These are phyloP conservation scores for Boletus vinaceobasis DNA, from an alignment of 768 basidiomycete genomes.

Conservation along the genomic window DNA sequence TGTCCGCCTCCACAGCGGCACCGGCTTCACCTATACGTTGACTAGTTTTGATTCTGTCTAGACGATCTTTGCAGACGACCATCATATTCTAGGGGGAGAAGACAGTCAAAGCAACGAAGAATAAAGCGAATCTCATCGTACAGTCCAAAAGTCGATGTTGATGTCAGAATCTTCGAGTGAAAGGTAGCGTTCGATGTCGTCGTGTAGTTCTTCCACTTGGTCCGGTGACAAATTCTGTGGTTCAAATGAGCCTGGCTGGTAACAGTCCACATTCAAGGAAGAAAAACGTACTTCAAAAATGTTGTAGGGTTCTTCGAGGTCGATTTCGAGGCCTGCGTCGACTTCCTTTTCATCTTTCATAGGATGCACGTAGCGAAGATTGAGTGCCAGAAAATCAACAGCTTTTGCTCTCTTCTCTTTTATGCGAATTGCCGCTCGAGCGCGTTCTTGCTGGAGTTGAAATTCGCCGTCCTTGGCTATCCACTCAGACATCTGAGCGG, in stretches of 20 bases:
- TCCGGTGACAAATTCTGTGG: slow-evolving; percentile 75
- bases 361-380: slow-evolving; percentile 87
- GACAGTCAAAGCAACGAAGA: slow-evolving; percentile 2
- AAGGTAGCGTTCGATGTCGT: slow-evolving; percentile 91
- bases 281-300: slow-evolving; percentile 79
- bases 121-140: slow-evolving; percentile 33
- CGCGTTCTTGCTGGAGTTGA: slow-evolving; percentile 90
- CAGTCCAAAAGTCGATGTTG: slow-evolving; percentile 98
- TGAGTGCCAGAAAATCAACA: slow-evolving; percentile 96
- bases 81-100: slow-evolving; percentile 76
- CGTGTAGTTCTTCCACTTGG: slow-evolving; percentile 91
- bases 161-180: slow-evolving; percentile 77
- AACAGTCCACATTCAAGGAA: neutral
- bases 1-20: slow-evolving; percentile 80
- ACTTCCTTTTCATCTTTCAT: slow-evolving; percentile 73
- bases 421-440: slow-evolving; percentile 88
- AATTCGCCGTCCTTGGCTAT: slow-evolving; percentile 95
- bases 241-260: slow-evolving; percentile 7
- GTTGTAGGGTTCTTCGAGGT: slow-evolving; percentile 96
- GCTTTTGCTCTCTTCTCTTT: slow-evolving; percentile 97
- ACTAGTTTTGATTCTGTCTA: slow-evolving; percentile 69
- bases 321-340: slow-evolving; percentile 91
- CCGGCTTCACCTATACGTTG: slow-evolving; percentile 65
- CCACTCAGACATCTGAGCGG: slow-evolving; percentile 98
- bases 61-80: slow-evolving; percentile 88